Evolutionary conservation across 108 stramenopile genomes (phyloP), one percentile per base, ranked within the genome.

Genomic region (Cylindrotheca closterium): DNA sequence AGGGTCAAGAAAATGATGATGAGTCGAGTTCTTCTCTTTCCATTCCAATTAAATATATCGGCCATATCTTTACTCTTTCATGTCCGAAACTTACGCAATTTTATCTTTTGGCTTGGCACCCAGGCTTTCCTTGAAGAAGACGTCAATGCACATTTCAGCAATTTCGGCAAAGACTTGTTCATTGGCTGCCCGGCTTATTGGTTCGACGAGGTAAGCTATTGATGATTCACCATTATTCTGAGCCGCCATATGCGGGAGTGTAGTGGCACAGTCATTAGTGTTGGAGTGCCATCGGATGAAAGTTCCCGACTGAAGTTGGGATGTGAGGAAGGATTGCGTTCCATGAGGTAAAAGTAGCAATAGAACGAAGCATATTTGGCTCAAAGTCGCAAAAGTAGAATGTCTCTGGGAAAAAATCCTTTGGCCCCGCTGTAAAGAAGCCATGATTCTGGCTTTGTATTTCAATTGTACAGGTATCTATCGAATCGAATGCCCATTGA

Each of bases 41-140:
- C 23, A 22, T 51, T 51, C 18, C 5, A 46, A 46, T 46, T 12
- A 46, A 46, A 46, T 8, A 8, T 17, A 46, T 12, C 17, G 45
- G 17, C 12, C 45, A 8, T 12, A 17, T 8, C 17, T 46, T 46
- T 46, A 12, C 45, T 17, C 12, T 8, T 51, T 22, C 51, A 19
- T 10, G 10, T 22, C 51, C 34, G 1, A 45, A 10, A 71, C 71
- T 64, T 67, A 57, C 51, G 55, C 7, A 26, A 63, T 18, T 7
- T 23, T 30, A 63, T 31, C 46, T 47, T 46, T 55, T 37, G 34
- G 47, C 30, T 56, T 42, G 1, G 51, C 57, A 30, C 31, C 54
- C 46, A 60, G 51, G 30, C 76, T 55, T 25, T 79, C 79, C 55
- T 89, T 82, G 70, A 89, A 89, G 73, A 89, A 89, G 18, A 89